A percentile compares a stretch with the other conserved stretches of the same genome.
Evolutionary conservation across 768 basidiomycete genomes (phyloP).

Genomic region (Pulveroboletus sp.): DNA sequence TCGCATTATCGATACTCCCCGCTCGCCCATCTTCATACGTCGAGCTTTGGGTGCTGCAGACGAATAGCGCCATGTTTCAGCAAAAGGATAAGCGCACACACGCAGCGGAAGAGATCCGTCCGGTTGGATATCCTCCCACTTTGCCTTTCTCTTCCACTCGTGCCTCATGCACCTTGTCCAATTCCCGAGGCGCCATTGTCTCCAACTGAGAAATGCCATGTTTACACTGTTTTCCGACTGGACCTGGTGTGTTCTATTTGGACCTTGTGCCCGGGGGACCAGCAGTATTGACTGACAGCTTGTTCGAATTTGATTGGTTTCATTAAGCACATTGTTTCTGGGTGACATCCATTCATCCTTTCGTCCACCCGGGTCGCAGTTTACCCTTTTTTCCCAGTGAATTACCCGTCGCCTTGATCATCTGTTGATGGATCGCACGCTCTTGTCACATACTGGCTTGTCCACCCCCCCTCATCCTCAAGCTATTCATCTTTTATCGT

Average conservation of each 20-base stretch:
- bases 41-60: neutral
- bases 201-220: no score
- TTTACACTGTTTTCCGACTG: neutral
- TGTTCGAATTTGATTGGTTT: neutral
- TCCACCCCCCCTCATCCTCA: neutral
- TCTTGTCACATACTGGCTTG: no score
- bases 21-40: neutral
- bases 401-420: neutral
- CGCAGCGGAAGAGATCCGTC: constrained; percentile 27
- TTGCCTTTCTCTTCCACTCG: neutral
- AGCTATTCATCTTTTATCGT: neutral
- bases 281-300: neutral
- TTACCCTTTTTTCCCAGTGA: neutral
- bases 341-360: neutral
- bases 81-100: neutral
- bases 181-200: neutral
- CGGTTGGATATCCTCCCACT: constrained; percentile 5
- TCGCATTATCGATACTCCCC: neutral
- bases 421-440: neutral
- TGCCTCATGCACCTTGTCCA: neutral
- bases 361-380: neutral
- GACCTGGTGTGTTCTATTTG: no score
- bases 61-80: neutral
- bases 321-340: no score
- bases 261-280: no score